Percentiles rank a stretch among this genome's conserved stretches.
Evolutionary conservation across 202 grass and related monocot species (phyloP).

Genomic region (Musa balbisiana): DNA sequence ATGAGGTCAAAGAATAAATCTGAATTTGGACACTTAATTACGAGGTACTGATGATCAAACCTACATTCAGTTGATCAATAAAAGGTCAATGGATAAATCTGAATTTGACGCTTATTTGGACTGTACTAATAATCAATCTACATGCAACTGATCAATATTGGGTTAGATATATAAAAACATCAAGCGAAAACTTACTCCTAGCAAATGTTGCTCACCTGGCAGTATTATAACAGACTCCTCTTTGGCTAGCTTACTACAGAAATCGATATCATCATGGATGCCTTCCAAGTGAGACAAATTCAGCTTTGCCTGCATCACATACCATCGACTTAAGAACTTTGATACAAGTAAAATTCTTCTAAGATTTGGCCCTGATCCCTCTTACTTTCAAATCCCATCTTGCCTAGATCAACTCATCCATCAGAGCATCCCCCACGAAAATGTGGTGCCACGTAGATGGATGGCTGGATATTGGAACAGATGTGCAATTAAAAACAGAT

Average conservation of each 20-base stretch:
- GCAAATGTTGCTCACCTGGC: constrained; percentile 28
- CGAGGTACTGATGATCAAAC: neutral
- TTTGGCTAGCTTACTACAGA: constrained; percentile 43
- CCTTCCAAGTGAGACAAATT: constrained; percentile 30
- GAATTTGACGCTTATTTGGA: neutral
- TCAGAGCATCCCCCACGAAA: neutral
- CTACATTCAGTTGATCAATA: neutral
- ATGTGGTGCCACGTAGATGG: neutral
- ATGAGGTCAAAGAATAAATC: neutral
- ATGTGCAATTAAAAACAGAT: neutral
- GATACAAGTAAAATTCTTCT: neutral
- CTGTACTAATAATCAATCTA: neutral
- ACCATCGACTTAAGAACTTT: neutral
- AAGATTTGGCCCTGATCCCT: too few species aligned
- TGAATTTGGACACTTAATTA: neutral
- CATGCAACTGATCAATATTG: neutral
- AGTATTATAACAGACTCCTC: constrained; percentile 43
- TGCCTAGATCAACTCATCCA: neutral
- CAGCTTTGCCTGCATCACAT: constrained; percentile 39
- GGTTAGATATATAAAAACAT: neutral
- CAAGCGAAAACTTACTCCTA: neutral
- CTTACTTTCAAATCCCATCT: neutral
- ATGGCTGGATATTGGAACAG: neutral
- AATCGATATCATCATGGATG: constrained; percentile 44
- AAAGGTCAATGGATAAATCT: neutral